These are phyloP conservation scores for Blastobotrys chiropterorum DNA, from an alignment of 805 yeast genomes.

Conservation along the genomic window DNA sequence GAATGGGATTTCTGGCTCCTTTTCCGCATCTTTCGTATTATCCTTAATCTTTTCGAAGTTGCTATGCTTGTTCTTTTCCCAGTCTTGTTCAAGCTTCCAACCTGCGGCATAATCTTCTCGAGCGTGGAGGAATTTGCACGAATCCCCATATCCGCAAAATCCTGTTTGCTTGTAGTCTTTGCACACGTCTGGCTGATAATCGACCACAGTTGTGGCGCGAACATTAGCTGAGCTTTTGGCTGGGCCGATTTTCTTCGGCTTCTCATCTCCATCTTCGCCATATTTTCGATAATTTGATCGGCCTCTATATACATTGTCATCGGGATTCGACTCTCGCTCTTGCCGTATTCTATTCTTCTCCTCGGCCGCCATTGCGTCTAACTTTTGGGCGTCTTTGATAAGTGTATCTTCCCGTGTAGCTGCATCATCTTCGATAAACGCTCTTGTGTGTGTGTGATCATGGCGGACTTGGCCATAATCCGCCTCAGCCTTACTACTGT, in stretches of 20 bases:
- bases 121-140: slow-evolving; percentile 88
- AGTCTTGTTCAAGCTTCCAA: slow-evolving; percentile 60
- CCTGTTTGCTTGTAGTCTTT: slow-evolving; percentile 90
- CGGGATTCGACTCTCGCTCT: not conserved
- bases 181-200: slow-evolving; percentile 90
- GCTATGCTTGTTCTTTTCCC: slow-evolving; percentile 42
- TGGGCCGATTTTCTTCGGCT: slow-evolving; percentile 30
- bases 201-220: slow-evolving; percentile 62
- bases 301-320: slow-evolving; percentile 7
- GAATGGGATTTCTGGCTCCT: slow-evolving; percentile 40
- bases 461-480: not conserved
- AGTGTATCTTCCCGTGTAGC: slow-evolving; percentile 23
- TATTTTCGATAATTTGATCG: slow-evolving; percentile 4
- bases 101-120: slow-evolving; percentile 78
- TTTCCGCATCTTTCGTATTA: slow-evolving; percentile 1
- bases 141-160: slow-evolving; percentile 94
- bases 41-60: slow-evolving; percentile 1
- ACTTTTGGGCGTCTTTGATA: slow-evolving; percentile 13
- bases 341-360: not conserved
- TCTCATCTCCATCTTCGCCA: slow-evolving; percentile 5
- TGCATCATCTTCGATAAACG: slow-evolving; percentile 12
- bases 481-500: not conserved
- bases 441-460: not conserved
- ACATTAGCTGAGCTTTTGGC: slow-evolving; percentile 41
- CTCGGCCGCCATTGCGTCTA: slow-evolving; percentile 3